phyloP scores from a whole-genome alignment of 2,329 filamentous ascomycete genomes.

The Calonectria ilicicola region DNA sequence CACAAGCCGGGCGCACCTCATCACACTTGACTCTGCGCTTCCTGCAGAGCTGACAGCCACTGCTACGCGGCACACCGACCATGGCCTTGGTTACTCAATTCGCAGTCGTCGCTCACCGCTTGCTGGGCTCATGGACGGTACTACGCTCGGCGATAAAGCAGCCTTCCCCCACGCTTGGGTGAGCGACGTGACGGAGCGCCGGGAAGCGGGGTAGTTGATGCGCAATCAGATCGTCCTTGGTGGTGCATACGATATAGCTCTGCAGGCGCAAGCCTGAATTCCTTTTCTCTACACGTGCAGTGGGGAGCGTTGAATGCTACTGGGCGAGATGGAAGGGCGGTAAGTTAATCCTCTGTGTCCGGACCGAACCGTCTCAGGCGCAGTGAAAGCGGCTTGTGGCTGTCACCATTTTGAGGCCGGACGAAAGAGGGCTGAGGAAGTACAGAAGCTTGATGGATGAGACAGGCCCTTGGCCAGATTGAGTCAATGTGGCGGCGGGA shows the following conservation, averaged over 20 bases:
- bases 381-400: conserved; percentile 9
- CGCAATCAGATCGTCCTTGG: conserved; percentile 4
- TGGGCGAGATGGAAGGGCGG: conserved; percentile 10
- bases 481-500: conserved; percentile 18
- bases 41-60: conserved; percentile 54
- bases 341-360: background rate
- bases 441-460: background rate
- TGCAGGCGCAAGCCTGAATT: conserved; percentile 11
- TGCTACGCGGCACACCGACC: conserved; percentile 54
- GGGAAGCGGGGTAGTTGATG: conserved; percentile 21
- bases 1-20: conserved; percentile 54
- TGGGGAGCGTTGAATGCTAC: background rate
- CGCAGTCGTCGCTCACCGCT: conserved; percentile 36
- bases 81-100: conserved; percentile 40
- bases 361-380: conserved; percentile 7
- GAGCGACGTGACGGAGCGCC: background rate
- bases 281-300: background rate
- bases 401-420: conserved; percentile 7
- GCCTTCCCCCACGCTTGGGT: conserved; percentile 28
- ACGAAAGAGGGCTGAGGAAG: background rate
- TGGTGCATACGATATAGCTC: background rate
- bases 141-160: conserved; percentile 35
- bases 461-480: conserved; percentile 12
- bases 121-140: conserved; percentile 34
- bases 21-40: conserved; percentile 60